phyloP scores from a whole-genome alignment of 2,329 filamentous ascomycete species.

The Stachybotrys chartarum region DNA sequence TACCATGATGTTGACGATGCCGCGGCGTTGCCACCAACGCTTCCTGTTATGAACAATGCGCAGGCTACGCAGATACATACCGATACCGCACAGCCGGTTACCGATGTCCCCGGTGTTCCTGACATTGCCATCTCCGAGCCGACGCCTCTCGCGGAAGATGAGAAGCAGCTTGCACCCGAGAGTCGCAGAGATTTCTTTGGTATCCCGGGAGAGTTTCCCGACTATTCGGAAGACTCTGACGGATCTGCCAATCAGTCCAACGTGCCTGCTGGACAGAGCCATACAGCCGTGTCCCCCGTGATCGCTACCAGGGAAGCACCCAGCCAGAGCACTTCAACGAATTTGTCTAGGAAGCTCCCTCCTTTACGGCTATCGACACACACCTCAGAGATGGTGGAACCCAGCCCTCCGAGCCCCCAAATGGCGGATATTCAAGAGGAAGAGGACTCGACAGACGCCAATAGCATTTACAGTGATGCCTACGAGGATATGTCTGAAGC shows the following conservation, averaged over 20 bases:
- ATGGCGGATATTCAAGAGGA: conserved; percentile 29
- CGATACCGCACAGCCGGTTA: background rate
- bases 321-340: background rate
- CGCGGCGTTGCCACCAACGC: background rate
- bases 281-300: background rate
- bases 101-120: conserved; percentile 21
- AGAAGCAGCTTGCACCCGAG: conserved; percentile 8
- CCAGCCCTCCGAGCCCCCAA: conserved; percentile 7
- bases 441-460: conserved; percentile 40
- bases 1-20: background rate
- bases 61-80: background rate
- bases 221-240: background rate
- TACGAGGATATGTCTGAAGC: conserved; percentile 64
- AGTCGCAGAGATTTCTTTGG: conserved; percentile 31
- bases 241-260: background rate
- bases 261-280: background rate
- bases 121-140: conserved; percentile 37
- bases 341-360: background rate
- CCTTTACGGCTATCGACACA: background rate
- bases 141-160: conserved; percentile 25
- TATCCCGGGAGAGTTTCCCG: conserved; percentile 54
- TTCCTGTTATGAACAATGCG: background rate
- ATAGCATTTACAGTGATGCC: conserved; percentile 67
- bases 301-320: background rate
- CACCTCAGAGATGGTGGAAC: background rate